Percentiles rank a stretch among this genome's conserved stretches.
phyloP scores from a whole-genome alignment of 2,329 filamentous ascomycete species.

The Sarocladium strictum region DNA sequence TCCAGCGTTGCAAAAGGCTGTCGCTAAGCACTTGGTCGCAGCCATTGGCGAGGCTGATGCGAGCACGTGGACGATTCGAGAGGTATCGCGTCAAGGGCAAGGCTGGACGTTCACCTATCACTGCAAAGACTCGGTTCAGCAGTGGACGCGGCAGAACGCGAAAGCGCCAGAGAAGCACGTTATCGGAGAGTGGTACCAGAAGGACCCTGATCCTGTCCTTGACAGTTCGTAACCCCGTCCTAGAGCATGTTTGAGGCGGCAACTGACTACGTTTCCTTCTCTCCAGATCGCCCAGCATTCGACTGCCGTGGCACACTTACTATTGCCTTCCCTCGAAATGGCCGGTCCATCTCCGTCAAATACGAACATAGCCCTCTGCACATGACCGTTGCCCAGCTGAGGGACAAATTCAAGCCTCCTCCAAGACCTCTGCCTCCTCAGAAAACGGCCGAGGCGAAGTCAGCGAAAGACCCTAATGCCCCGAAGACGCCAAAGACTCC shows the following conservation, averaged over 20 bases:
- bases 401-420: conserved; percentile 40
- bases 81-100: conserved; percentile 36
- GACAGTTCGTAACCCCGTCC: conserved; percentile 30
- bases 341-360: conserved; percentile 42
- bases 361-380: conserved; percentile 54
- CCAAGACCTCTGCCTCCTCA: conserved; percentile 25
- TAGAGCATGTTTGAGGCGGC: neutral
- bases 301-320: conserved; percentile 49
- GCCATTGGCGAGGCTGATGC: conserved; percentile 38
- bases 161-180: conserved; percentile 33
- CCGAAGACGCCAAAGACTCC: conserved; percentile 10
- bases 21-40: conserved; percentile 42
- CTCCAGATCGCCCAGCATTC: conserved; percentile 51
- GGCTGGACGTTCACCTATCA: conserved; percentile 50
- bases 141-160: conserved; percentile 42
- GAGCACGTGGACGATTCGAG: conserved; percentile 41
- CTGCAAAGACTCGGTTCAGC: conserved; percentile 46
- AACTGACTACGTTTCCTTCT: neutral
- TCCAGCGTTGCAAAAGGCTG: conserved; percentile 40
- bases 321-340: conserved; percentile 43
- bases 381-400: conserved; percentile 45
- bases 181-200: conserved; percentile 44
- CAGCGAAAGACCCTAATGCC: conserved; percentile 19
- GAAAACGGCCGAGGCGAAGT: conserved; percentile 19
- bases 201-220: conserved; percentile 38